phyloP scores from a whole-genome alignment of 2,329 filamentous ascomycete genomes.

The Aspergillus pseudoglaucus region DNA sequence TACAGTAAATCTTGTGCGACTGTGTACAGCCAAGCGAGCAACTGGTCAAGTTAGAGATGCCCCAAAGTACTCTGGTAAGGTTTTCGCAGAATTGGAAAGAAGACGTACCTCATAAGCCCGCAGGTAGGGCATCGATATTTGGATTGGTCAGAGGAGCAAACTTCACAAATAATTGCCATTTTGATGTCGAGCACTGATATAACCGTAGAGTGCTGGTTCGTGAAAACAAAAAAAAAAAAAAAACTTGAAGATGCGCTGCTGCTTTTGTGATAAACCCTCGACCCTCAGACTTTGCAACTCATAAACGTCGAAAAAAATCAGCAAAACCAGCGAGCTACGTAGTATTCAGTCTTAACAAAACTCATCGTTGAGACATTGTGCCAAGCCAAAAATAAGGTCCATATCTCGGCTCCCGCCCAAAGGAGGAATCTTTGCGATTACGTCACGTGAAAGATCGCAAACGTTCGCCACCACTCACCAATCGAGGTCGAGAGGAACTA shows the following conservation, averaged over 20 bases:
- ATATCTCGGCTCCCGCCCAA: too few relatives aligned
- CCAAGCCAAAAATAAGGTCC: too few relatives aligned
- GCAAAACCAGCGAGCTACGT: too few relatives aligned
- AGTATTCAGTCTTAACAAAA: too few relatives aligned
- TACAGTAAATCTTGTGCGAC: conserved; percentile 39
- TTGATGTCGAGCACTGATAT: conserved; percentile 3
- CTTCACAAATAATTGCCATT: conserved; percentile 31
- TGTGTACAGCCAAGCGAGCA: conserved; percentile 43
- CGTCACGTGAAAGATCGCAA: not conserved
- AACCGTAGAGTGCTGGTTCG: not conserved
- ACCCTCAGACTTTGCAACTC: not conserved
- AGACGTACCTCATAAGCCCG: conserved; percentile 30
- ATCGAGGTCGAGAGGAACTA: too few relatives aligned
- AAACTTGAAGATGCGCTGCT: not conserved
- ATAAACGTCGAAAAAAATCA: not conserved
- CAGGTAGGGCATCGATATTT: conserved; percentile 38
- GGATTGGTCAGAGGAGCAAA: conserved; percentile 30
- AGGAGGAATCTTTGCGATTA: not conserved
- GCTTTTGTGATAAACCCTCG: not conserved
- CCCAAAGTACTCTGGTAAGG: too few relatives aligned
- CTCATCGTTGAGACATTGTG: too few relatives aligned
- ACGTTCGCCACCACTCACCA: too few relatives aligned
- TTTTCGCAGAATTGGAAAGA: not conserved
- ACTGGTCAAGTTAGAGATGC: conserved; percentile 17
- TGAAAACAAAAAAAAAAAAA: not conserved